Percentiles rank a stretch among this genome's conserved stretches.
These are phyloP conservation scores for Kazachstania sp. DNA, from an alignment of 1,139 yeast species.

Conservation along the genomic window DNA sequence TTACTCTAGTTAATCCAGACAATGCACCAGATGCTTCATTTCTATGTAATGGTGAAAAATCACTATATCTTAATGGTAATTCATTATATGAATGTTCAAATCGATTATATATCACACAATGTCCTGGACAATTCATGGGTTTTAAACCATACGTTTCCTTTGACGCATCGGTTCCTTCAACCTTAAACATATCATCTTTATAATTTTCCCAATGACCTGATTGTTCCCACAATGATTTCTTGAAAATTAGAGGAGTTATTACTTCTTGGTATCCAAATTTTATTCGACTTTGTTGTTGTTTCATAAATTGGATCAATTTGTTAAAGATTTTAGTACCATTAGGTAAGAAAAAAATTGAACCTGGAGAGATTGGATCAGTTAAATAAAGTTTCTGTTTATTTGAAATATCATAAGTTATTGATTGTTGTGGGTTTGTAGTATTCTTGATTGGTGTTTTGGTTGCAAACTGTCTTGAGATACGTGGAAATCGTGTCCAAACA, in stretches of 20 bases:
- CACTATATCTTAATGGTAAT: conserved; percentile 81
- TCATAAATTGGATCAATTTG: conserved; percentile 71
- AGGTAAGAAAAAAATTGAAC: conserved; percentile 81
- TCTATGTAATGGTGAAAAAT: conserved; percentile 89
- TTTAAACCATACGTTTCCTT: conserved; percentile 69
- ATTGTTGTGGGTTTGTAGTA: not conserved
- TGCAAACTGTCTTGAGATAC: conserved; percentile 1
- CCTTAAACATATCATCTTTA: conserved; percentile 88
- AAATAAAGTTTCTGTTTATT: conserved; percentile 60
- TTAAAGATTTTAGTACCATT: conserved; percentile 86
- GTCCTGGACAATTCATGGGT: conserved; percentile 99
- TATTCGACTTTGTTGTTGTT: conserved; percentile 56
- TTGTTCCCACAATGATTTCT: conserved; percentile 75
- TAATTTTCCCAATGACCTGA: conserved; percentile 98
- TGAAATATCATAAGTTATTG: conserved; percentile 10
- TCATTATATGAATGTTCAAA: conserved; percentile 85
- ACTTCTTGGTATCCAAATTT: conserved; percentile 88
- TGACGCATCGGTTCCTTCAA: conserved; percentile 38
- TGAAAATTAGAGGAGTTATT: conserved; percentile 84
- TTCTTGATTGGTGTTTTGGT: not conserved
- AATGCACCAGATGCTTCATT: conserved; percentile 94
- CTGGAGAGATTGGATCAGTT: conserved; percentile 76
- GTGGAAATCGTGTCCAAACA: not conserved
- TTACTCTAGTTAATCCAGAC: conserved; percentile 86
- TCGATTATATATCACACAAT: conserved; percentile 75